Evolutionary conservation across 202 grass and related monocot species (phyloP).

Genomic region (Musa balbisiana): DNA sequence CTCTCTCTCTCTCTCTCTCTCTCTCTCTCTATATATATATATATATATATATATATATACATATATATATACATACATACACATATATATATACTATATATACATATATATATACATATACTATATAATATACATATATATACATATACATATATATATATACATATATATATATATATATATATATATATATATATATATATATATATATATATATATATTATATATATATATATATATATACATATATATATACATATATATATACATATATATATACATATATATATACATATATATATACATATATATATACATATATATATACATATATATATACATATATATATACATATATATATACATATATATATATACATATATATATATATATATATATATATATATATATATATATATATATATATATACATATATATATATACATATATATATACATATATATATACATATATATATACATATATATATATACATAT

Average conservation of each 20-base stretch:
- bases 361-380: neutral
- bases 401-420: neutral
- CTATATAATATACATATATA: too few species aligned
- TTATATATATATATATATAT: neutral
- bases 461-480: neutral
- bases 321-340: neutral
- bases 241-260: neutral
- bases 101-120: too few species aligned
- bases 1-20: too few species aligned
- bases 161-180: too few species aligned
- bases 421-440: too few species aligned
- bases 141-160: neutral
- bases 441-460: too few species aligned
- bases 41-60: neutral
- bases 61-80: too few species aligned
- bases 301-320: neutral
- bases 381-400: neutral
- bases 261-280: too few species aligned
- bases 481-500: neutral
- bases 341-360: too few species aligned
- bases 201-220: too few species aligned
- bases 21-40: too few species aligned
- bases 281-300: neutral
- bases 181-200: neutral
- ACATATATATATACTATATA: neutral